Evolutionary conservation across 345 rosid genomes (phyloP).

Genomic region (Populus tremula): DNA sequence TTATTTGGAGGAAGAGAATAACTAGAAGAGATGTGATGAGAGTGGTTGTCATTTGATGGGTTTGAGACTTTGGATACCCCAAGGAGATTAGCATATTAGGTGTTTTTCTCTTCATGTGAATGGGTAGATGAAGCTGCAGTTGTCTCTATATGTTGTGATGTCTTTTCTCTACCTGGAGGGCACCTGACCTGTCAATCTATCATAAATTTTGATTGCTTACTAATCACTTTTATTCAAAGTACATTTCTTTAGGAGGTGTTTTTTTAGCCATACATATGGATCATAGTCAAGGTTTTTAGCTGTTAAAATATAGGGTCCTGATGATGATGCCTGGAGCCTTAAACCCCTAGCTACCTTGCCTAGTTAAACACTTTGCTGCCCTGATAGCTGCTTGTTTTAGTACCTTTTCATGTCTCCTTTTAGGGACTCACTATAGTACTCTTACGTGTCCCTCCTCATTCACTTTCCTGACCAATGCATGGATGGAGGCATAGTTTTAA

Average conservation of each 20-base stretch:
- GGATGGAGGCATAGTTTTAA: too few relatives aligned
- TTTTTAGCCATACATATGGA: background rate
- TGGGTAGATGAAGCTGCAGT: background rate
- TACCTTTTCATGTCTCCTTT: background rate
- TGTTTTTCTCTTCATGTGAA: background rate
- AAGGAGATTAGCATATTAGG: background rate
- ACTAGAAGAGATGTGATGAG: background rate
- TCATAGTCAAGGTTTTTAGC: background rate
- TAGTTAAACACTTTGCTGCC: background rate
- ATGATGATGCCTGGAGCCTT: background rate
- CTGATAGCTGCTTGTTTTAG: background rate
- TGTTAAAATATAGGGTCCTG: background rate
- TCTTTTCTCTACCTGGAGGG: background rate
- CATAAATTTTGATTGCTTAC: background rate
- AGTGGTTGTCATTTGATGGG: background rate
- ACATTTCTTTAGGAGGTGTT: background rate
- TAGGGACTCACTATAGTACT: background rate
- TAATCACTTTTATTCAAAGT: background rate
- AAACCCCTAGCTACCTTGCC: background rate
- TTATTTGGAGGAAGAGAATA: background rate
- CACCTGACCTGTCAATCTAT: background rate
- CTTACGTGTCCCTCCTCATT: background rate
- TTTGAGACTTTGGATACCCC: background rate
- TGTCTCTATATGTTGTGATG: background rate
- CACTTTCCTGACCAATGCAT: background rate